These are phyloP conservation scores for Phytophthora fragariae DNA, from an alignment of 352 stramenopile species.

Conservation along the genomic window DNA sequence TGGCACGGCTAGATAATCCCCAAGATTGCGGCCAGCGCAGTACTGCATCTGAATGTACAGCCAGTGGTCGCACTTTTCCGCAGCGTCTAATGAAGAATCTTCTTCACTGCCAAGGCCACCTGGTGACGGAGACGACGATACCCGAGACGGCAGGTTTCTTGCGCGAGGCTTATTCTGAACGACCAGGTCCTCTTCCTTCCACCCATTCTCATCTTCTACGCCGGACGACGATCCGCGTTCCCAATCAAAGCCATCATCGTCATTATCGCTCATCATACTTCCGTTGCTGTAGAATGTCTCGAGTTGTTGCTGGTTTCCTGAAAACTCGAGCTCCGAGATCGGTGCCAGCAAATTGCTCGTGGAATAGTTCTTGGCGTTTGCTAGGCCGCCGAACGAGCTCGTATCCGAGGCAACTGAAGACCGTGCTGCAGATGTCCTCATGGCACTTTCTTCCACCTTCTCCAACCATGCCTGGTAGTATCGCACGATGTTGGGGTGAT, in stretches of 20 bases:
- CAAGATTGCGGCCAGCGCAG: slow-evolving; percentile 87
- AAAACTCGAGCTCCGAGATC: slow-evolving; percentile 75
- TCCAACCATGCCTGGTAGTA: slow-evolving; percentile 94
- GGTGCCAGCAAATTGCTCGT: slow-evolving; percentile 78
- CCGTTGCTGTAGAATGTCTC: slow-evolving; percentile 60
- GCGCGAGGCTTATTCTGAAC: slow-evolving; percentile 46
- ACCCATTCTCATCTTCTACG: slow-evolving; percentile 48
- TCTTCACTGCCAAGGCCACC: slow-evolving; percentile 38
- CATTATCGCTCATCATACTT: slow-evolving; percentile 46
- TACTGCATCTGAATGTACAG: slow-evolving; percentile 95
- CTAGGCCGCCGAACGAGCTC: slow-evolving; percentile 39
- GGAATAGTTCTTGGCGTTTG: slow-evolving; percentile 63
- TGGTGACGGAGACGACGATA: slow-evolving; percentile 18
- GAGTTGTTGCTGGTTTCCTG: slow-evolving; percentile 52
- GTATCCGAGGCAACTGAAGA: slow-evolving; percentile 42
- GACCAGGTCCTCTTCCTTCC: slow-evolving; percentile 73
- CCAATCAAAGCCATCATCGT: slow-evolving; percentile 82
- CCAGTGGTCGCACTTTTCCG: slow-evolving; percentile 84
- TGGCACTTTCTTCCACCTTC: slow-evolving; percentile 72
- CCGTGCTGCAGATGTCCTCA: slow-evolving; percentile 13
- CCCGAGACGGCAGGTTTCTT: slow-evolving; percentile 20
- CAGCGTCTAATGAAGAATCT: slow-evolving; percentile 57
- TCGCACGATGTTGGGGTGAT: slow-evolving; percentile 94
- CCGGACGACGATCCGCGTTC: slow-evolving; percentile 65
- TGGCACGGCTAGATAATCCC: slow-evolving; percentile 80